phyloP scores from a whole-genome alignment of 257 asterid genomes.

The Datura wrightii region DNA sequence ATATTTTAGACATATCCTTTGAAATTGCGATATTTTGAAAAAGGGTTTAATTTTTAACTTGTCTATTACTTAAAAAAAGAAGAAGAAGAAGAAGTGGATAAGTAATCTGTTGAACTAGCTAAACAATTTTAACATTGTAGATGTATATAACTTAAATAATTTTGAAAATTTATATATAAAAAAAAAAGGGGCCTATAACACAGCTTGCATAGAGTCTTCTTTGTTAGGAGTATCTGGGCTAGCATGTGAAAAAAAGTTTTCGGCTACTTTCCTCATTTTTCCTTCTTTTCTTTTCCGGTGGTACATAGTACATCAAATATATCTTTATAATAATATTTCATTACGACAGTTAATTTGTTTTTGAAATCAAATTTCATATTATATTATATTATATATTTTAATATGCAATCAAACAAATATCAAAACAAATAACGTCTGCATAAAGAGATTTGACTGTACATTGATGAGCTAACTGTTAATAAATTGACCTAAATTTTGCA shows the following conservation, averaged over 20 bases:
- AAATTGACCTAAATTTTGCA: conserved; percentile 32
- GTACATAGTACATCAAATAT: too few species aligned
- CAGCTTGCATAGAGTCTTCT: not conserved
- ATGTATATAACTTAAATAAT: too few species aligned
- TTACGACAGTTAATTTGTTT: too few species aligned
- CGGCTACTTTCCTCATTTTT: not conserved
- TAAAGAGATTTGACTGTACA: not conserved
- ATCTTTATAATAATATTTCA: too few species aligned
- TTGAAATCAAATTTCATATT: not conserved
- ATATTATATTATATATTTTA: not conserved
- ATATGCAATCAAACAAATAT: not conserved
- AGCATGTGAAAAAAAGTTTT: not conserved
- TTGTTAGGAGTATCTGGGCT: not conserved
- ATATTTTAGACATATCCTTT: not conserved
- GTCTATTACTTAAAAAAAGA: not conserved
- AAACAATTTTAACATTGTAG: too few species aligned
- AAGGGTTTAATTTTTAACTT: not conserved
- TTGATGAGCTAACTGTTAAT: not conserved
- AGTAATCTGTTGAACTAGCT: too few species aligned
- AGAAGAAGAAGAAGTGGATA: not conserved
- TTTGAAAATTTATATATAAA: too few species aligned
- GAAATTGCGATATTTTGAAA: too few species aligned
- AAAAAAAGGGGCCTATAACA: not conserved
- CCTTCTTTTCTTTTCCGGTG: too few species aligned
- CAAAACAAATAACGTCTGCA: not conserved